Evolutionary conservation across 148 eudicot genomes (phyloP).

Genomic region (Amaranthus palmeri): DNA sequence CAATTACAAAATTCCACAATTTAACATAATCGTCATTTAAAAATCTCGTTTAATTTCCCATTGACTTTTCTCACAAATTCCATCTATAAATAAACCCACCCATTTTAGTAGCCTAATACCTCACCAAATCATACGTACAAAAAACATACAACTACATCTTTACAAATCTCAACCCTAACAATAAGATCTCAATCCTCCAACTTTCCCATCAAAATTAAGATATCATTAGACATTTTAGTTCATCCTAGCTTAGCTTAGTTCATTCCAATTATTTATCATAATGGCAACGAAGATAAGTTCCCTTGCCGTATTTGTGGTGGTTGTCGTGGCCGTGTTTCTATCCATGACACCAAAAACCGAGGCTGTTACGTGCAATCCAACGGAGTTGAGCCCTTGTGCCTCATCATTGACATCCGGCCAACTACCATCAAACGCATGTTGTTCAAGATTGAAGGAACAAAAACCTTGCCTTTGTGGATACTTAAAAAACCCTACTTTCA

Average conservation of each 20-base stretch:
- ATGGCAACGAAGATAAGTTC: slow-evolving; percentile 27
- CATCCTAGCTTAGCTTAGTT: too few relatives aligned
- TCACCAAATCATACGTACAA: too few relatives aligned
- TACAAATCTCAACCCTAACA: slow-evolving; percentile 4
- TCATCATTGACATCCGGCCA: slow-evolving; percentile 27
- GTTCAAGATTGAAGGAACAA: slow-evolving; percentile 42
- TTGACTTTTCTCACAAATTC: too few relatives aligned
- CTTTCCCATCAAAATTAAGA: too few relatives aligned
- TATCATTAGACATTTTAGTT: too few relatives aligned
- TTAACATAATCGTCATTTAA: too few relatives aligned
- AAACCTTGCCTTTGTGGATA: slow-evolving; percentile 37
- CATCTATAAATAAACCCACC: too few relatives aligned
- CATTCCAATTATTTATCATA: background rate
- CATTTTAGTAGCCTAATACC: too few relatives aligned
- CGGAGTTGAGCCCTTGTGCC: slow-evolving; percentile 41
- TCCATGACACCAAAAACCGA: slow-evolving; percentile 19
- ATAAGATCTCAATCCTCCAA: background rate
- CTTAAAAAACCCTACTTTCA: slow-evolving; percentile 26
- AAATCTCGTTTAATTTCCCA: too few relatives aligned
- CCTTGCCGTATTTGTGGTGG: slow-evolving; percentile 19
- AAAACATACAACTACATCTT: too few relatives aligned
- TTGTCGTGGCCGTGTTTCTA: slow-evolving; percentile 21
- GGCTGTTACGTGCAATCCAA: slow-evolving; percentile 48
- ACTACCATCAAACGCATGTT: slow-evolving; percentile 38
- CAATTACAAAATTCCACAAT: too few relatives aligned